Base-by-base conservation (phyloP, 2,329 filamentous ascomycete genomes). In the Fusarium falciforme region DNA sequence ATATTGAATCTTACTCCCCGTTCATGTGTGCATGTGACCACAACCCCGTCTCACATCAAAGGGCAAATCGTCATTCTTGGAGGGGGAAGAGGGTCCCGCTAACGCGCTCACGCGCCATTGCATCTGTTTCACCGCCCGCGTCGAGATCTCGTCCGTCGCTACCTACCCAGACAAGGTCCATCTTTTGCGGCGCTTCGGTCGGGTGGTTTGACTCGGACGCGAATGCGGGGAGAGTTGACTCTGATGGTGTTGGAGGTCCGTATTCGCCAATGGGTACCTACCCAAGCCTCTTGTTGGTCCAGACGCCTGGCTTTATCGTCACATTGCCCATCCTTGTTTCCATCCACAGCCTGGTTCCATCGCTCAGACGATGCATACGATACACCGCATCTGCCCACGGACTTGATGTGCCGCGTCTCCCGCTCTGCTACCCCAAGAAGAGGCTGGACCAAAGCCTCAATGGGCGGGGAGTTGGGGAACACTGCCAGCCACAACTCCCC, bases 91-190 rank as follows among this genome's bases (percentile, higher is more conserved):
- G 22, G 40, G 40, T 44, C 42, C 35, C 35, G 35, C 36, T 31
- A 40, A 54, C 44, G 20, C 58, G 68, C 61, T 74, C 71, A 74
- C 71, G 68, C 71, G 71, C 68, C 40, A 16, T 60, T 55, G 36
- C 62, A 62, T 17, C 52, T 72, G 68, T 74, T 70, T 73, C 71
- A 74, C 71, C 71, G 71, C 71, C 40, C 20, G 33, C 55, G 25
- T 65, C 67, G 36, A 55, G 64, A 49, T 38, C 57, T 38, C 38
- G 27, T 27, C 27, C 27, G 27, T 6, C 27, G 27, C 27, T 27
- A 27, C 27, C 27, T n/a, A 12, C 29, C 36, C 10, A n/a, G 9
- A 40, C 17, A 17, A 40, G 36, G 36, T 27, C n/a, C 22, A 17
- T 22, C 25, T 27, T 65, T 36, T 25, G 25, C 35, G 11, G 62